These are phyloP conservation scores for Claviceps humidiphila DNA, from an alignment of 2,329 filamentous ascomycete species.

Conservation along the genomic window DNA sequence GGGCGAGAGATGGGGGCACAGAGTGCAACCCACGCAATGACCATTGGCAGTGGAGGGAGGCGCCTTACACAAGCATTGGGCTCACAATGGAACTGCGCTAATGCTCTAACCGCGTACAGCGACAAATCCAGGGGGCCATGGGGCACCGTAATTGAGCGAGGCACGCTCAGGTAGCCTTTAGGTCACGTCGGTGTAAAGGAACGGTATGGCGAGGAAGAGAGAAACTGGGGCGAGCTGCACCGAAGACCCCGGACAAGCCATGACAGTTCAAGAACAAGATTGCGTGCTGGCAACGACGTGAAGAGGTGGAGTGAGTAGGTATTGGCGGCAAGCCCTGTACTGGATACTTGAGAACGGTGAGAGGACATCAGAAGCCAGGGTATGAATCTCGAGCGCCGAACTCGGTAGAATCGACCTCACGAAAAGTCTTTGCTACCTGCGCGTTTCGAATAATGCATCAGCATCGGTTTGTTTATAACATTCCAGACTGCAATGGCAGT, in stretches of 20 bases:
- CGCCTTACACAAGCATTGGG: constrained; percentile 6
- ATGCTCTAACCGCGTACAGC: constrained; percentile 8
- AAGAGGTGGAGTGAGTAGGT: background rate
- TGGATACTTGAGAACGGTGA: background rate
- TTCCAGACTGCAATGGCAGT: background rate
- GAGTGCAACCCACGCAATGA: background rate
- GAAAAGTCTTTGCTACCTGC: background rate
- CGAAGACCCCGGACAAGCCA: background rate
- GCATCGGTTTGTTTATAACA: background rate
- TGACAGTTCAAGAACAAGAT: too few species aligned
- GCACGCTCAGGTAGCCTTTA: background rate
- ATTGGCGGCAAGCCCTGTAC: background rate
- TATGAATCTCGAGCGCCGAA: background rate
- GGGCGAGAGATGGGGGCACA: background rate
- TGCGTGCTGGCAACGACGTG: background rate
- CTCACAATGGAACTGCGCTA: constrained; percentile 9
- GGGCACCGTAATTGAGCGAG: background rate
- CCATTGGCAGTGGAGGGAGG: background rate
- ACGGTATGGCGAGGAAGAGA: constrained; percentile 1
- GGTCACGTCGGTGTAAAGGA: background rate
- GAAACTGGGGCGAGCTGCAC: background rate
- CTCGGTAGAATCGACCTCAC: background rate
- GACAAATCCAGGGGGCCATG: constrained; percentile 1
- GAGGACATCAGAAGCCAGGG: background rate
- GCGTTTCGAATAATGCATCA: background rate